A percentile compares a stretch with the other conserved stretches of the same genome.
Evolutionary conservation across 176 grass and related monocot genomes (phyloP).

Genomic region (Metroxylon sagu): DNA sequence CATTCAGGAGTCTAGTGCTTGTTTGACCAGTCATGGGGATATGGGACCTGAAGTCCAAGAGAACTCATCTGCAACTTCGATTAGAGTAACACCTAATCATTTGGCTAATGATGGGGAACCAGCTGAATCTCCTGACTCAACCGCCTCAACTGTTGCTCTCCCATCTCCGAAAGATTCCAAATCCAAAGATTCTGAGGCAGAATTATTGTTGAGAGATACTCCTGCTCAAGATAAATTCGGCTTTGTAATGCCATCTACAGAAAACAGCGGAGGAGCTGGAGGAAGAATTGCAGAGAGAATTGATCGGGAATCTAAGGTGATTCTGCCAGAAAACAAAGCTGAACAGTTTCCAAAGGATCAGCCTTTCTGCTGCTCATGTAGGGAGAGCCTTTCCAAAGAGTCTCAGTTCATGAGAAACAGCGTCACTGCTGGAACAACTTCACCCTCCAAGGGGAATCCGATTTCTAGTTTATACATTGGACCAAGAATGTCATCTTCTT

Average conservation of each 20-base stretch:
- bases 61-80: slow-evolving; percentile 23
- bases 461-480: slow-evolving; percentile 62
- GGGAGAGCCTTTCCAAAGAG: slow-evolving; percentile 58
- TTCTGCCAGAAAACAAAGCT: slow-evolving; percentile 13
- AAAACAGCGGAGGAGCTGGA: slow-evolving; percentile 23
- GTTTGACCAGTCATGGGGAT: slow-evolving; percentile 36
- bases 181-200: slow-evolving; percentile 15
- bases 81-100: slow-evolving; percentile 48
- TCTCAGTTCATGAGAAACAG: slow-evolving; percentile 26
- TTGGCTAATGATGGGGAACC: slow-evolving; percentile 22
- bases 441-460: slow-evolving; percentile 34
- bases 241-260: slow-evolving; percentile 23
- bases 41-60: slow-evolving; percentile 4
- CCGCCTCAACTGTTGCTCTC: slow-evolving; percentile 13
- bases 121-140: slow-evolving; percentile 2
- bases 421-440: slow-evolving; percentile 14
- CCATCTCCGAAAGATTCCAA: slow-evolving; percentile 23
- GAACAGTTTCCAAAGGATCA: slow-evolving; percentile 35
- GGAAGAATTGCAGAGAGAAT: slow-evolving; percentile 19
- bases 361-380: slow-evolving; percentile 58
- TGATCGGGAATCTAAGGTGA: slow-evolving; percentile 21
- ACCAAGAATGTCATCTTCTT: slow-evolving; percentile 48
- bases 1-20: slow-evolving; percentile 34
- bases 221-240: slow-evolving; percentile 2
- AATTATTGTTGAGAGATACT: slow-evolving; percentile 2